Evolutionary conservation across 257 asterid species (phyloP), one percentile per base, ranked within the genome.

Genomic region (Lycium ferocissimum): DNA sequence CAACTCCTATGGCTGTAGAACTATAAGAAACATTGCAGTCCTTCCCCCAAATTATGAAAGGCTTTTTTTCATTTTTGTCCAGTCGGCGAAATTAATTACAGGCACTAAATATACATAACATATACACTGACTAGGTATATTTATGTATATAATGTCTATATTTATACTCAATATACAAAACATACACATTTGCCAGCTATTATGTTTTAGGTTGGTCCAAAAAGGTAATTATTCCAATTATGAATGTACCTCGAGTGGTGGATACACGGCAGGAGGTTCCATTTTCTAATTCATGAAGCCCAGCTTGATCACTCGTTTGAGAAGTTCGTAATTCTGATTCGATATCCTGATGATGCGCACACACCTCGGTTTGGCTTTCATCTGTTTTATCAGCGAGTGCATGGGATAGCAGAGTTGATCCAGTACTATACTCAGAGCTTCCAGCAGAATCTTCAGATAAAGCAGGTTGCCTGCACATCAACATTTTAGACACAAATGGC

Each of bases 381-480:
- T 91, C 96, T 38, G 88, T 84, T 85, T 84, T 89, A 88, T 93
- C 92, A 61, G 82, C 72, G 5, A 90, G 82, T 57, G 82, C 80
- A 82, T 82, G 90, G 81, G 92, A 73, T 79, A 92, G 86, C 84
- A 91, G 78, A 87, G 94, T 91, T 59, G 99, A 96, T 61, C 98
- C 98, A 49, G 93, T 89, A 84, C 98, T 97, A 86, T 92, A 93
- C 69, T 92, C 98, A 6, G 99, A 95, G 92, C 97, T 92, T 80
- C 94, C 89, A 17, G 99, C 89, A 53, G 97, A 92, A 54, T 93
- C 91, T 59, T 89, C 97, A 26, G 91, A 90, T 49, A 86, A 20
- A 90, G 89, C 96, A 84, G 94, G 89, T 86, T 90, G 95, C 94
- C 98, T 94, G 94, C 83, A 89, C 7, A 81, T 26, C 17, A 2